Base-by-base conservation (phyloP, 164 flowering plant genomes). In the Nymphaea colorata region DNA sequence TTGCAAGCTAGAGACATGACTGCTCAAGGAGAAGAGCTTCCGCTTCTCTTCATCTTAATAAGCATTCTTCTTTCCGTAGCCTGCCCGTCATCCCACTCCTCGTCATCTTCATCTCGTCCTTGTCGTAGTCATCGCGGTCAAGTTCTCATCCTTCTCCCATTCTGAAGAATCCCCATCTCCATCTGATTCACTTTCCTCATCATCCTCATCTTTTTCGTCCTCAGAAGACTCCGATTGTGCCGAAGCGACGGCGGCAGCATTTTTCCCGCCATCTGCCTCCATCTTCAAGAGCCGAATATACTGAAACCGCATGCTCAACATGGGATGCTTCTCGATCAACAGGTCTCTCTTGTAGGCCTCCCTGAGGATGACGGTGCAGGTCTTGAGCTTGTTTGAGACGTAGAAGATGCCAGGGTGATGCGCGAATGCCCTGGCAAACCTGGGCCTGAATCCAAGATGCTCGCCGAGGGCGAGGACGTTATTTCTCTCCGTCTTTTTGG, bases 321-420 rank as follows among this genome's bases (percentile, higher is more conserved):
- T 62, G 0, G 84, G 88, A 78, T 92, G 91, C 71, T 80, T 82
- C 74, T 87, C 85, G 59, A 85, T 47, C 82, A 92, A 69, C n/a
- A 82, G 14, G 44, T 88, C 88, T 74, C 96, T 87, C 74, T 80
- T 86, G 69, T 79, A 95, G 3, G 76, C 99, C 71, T 92, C 99
- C 72, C 83, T 88, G 67, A 92, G 78, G 64, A 95, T 87, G 60
- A 90, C 87, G 18, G 98, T 92, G 70, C 84, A 80, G 0, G 88
- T 87, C 63, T 87, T 79, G 59, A 80, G 76, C 84, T 89, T 92
- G 73, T 83, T 83, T 2, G 98, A 92, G 51, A 85, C 6, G 51
- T 95, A 95, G 76, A 95, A 92, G 4, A 95, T 90, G 5, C 97
- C 98, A 0, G 97, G 96, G 69, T 85, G 85, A 44, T 83, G 77